Evolutionary conservation across 2,329 filamentous ascomycete genomes (phyloP).

Genomic region (Apiospora hydei): DNA sequence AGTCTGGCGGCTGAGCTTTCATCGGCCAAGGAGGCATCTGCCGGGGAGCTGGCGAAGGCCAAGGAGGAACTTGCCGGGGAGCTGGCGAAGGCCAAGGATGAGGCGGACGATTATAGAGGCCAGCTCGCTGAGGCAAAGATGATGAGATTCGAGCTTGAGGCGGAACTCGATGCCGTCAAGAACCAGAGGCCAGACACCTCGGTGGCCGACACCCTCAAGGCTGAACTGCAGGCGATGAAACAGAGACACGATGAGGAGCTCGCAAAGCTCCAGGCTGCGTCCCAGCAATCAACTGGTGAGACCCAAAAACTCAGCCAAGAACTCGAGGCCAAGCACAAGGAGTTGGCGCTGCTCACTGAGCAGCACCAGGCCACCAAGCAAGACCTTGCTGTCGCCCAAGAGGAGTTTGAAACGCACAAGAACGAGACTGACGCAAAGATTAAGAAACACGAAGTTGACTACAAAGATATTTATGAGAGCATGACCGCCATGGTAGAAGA

Average conservation of each 20-base stretch:
- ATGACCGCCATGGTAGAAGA: conserved; percentile 68
- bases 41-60: conserved; percentile 48
- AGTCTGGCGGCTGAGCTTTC: conserved; percentile 46
- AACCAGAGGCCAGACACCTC: conserved; percentile 64
- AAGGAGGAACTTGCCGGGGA: conserved; percentile 33
- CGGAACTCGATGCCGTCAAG: conserved; percentile 65
- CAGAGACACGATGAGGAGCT: conserved; percentile 55
- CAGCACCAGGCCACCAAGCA: conserved; percentile 46
- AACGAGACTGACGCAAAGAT: conserved; percentile 57
- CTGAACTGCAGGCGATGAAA: conserved; percentile 57
- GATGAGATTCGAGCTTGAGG: conserved; percentile 64
- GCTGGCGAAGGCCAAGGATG: conserved; percentile 54
- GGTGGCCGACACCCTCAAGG: conserved; percentile 59
- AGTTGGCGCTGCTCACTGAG: conserved; percentile 30
- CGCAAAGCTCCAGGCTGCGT: conserved; percentile 46
- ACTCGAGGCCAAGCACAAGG: conserved; percentile 43
- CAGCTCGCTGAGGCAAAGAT: conserved; percentile 67
- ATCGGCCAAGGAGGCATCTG: conserved; percentile 30
- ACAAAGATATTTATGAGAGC: conserved; percentile 69
- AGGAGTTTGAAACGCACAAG: conserved; percentile 61
- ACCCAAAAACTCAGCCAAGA: conserved; percentile 24
- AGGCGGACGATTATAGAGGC: conserved; percentile 58
- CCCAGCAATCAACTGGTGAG: conserved; percentile 41
- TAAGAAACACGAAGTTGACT: conserved; percentile 66
- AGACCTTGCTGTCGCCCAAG: conserved; percentile 44